Evolutionary conservation across 1,284 basidiomycete species (phyloP).

Genomic region (Sanghuangporus weigelae): DNA sequence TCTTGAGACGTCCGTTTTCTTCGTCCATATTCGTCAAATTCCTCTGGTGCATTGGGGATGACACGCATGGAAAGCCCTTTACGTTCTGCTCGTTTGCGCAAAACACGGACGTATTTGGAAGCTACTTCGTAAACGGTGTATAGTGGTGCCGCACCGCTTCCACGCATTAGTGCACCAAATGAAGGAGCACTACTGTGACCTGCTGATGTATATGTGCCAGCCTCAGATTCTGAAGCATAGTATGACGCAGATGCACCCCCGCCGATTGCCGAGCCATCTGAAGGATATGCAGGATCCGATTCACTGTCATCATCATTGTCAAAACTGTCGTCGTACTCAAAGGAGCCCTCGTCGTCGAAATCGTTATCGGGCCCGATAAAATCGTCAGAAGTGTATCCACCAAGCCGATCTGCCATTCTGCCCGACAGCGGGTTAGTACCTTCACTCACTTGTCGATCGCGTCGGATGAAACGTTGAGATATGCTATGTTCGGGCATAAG

Average conservation of each 20-base stretch:
- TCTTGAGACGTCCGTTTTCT: neutral
- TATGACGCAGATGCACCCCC: slow-evolving; percentile 3
- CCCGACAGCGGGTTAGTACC: neutral
- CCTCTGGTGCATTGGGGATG: neutral
- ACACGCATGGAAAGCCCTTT: neutral
- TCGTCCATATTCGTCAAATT: neutral
- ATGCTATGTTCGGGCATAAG: slow-evolving; percentile 14
- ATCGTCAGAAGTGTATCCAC: neutral
- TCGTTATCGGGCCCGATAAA: neutral
- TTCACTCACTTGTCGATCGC: slow-evolving; percentile 3
- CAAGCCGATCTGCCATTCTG: neutral
- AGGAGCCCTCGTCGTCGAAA: neutral
- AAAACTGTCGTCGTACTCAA: neutral
- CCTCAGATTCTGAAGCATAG: slow-evolving; percentile 2
- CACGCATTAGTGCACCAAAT: slow-evolving; percentile 6
- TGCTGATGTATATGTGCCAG: slow-evolving; percentile 1
- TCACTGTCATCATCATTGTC: slow-evolving; percentile 3
- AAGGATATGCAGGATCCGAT: slow-evolving; percentile 2
- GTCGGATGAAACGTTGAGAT: slow-evolving; percentile 10
- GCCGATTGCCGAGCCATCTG: slow-evolving; percentile 5
- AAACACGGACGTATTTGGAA: slow-evolving; percentile 8
- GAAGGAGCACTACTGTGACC: neutral
- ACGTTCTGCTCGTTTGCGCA: neutral
- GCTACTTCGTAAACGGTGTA: slow-evolving; percentile 1
- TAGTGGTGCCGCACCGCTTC: slow-evolving; percentile 3